Evolutionary conservation across 441 rosid species (phyloP).

Genomic region (Croton laevigatus): DNA sequence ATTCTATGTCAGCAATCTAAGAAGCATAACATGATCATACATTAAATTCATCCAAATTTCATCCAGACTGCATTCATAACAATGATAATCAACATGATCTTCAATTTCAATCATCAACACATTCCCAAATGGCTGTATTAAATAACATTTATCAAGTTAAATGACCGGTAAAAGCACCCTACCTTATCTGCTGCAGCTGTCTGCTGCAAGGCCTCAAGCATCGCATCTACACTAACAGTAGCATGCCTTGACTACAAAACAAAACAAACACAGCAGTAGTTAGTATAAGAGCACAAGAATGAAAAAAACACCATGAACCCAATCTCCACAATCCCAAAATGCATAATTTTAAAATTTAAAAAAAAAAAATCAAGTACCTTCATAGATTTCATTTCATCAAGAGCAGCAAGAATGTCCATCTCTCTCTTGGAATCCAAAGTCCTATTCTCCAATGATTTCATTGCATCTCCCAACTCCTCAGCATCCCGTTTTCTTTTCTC

Average conservation of each 20-base stretch:
- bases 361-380: constrained; percentile 37
- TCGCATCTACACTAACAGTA: constrained; percentile 70
- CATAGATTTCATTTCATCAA: constrained; percentile 92
- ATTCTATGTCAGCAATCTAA: too few species aligned
- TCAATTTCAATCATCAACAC: not conserved
- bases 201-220: constrained; percentile 80
- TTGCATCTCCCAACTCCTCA: constrained; percentile 90
- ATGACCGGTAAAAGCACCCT: not conserved
- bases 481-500: constrained; percentile 56
- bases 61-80: not conserved
- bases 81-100: not conserved
- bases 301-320: not conserved
- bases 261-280: constrained; percentile 10
- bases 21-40: not conserved
- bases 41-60: not conserved
- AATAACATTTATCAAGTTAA: not conserved
- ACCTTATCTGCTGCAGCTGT: constrained; percentile 62
- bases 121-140: not conserved
- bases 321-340: not conserved
- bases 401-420: constrained; percentile 88
- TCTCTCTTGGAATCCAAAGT: constrained; percentile 85
- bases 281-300: constrained; percentile 14
- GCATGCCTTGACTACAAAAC: constrained; percentile 73
- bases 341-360: too few species aligned
- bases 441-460: constrained; percentile 86